Evolutionary conservation across 192 early-diverging fungal species (phyloP).

Genomic region (Backusella macrospora): DNA sequence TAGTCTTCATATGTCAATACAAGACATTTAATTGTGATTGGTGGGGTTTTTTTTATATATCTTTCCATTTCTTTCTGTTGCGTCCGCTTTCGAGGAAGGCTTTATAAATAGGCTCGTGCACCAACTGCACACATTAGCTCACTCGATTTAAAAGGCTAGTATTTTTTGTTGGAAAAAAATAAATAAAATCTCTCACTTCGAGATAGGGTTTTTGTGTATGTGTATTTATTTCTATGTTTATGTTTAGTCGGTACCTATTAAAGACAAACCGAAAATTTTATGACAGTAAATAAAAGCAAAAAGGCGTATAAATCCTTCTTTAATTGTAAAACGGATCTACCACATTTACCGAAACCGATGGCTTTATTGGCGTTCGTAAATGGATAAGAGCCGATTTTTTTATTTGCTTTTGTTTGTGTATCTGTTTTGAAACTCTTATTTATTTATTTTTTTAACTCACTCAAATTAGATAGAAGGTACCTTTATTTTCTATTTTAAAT

Average conservation of each 20-base stretch:
- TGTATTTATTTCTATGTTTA: no score
- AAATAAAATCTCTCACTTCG: not conserved
- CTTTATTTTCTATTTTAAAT: not conserved
- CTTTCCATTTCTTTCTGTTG: not conserved
- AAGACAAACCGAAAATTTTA: not conserved
- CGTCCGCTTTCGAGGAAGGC: not conserved
- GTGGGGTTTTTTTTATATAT: not conserved
- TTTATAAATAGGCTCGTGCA: not conserved
- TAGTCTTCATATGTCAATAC: not conserved
- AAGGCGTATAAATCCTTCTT: not conserved
- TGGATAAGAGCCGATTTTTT: constrained; percentile 11
- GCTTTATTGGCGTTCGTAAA: constrained; percentile 3
- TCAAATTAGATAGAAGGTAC: not conserved
- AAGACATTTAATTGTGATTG: not conserved
- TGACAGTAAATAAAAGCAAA: not conserved
- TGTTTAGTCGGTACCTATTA: not conserved
- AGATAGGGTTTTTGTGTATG: not conserved
- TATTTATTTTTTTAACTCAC: not conserved
- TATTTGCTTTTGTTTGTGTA: not conserved
- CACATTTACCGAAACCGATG: not conserved
- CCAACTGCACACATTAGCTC: not conserved
- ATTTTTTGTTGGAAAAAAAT: not conserved
- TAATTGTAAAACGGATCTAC: constrained; percentile 10
- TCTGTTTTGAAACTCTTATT: not conserved
- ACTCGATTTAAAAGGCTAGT: no score